Evolutionary conservation across 768 basidiomycete species (phyloP).

Genomic region (Cystobasidium ongulense): DNA sequence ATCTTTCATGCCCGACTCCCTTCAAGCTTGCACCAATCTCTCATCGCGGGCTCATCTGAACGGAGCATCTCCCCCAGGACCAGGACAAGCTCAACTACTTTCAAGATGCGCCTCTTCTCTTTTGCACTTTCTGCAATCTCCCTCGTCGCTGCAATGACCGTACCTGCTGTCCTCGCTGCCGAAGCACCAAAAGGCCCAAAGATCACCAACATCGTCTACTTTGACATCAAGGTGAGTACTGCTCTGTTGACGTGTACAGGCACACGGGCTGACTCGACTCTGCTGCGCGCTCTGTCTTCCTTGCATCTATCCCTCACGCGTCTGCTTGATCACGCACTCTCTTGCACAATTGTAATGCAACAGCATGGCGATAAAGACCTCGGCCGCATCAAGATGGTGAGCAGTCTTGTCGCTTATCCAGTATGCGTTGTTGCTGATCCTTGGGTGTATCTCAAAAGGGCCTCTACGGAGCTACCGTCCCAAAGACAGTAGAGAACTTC

Average conservation of each 20-base stretch:
- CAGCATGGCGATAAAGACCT: slow-evolving; percentile 18
- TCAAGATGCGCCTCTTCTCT: slow-evolving; percentile 19
- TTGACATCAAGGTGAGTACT: slow-evolving; percentile 23
- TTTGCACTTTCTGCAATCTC: slow-evolving; percentile 8
- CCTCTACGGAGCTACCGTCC: slow-evolving; percentile 90
- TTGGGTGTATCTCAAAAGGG: slow-evolving; percentile 46
- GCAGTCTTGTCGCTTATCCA: background rate
- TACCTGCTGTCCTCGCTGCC: background rate
- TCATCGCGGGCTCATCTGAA: background rate
- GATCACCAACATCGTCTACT: slow-evolving; percentile 28
- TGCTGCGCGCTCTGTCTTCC: background rate
- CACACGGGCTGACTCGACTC: background rate
- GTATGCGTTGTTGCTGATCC: background rate
- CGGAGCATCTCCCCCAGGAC: background rate
- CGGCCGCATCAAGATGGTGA: slow-evolving; percentile 20
- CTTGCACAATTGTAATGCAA: background rate
- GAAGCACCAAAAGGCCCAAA: slow-evolving; percentile 10
- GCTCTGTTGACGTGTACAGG: background rate
- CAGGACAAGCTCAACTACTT: background rate
- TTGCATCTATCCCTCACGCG: background rate
- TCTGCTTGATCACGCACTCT: background rate
- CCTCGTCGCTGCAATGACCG: background rate
- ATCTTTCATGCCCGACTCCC: background rate
- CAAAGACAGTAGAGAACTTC: slow-evolving; percentile 97
- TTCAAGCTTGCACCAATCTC: background rate